These are phyloP conservation scores for Tetrapisispora iriomotensis DNA, from an alignment of 805 yeast species.

Conservation along the genomic window DNA sequence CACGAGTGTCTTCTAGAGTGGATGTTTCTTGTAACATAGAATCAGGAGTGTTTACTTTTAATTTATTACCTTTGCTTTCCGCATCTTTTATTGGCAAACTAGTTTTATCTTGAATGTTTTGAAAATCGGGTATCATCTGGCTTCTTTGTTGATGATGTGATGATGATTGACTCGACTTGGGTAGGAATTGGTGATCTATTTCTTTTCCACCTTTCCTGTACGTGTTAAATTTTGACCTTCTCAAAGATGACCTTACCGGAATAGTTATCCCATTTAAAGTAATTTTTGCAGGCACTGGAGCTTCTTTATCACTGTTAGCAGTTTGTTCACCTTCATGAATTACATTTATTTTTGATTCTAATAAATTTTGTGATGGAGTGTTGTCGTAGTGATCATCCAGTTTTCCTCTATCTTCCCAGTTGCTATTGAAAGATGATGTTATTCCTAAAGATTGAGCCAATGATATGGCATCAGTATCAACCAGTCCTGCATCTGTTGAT, in stretches of 20 bases:
- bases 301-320: not conserved
- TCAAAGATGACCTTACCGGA: slow-evolving; percentile 30
- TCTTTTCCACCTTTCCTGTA: slow-evolving; percentile 32
- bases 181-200: too few relatives aligned
- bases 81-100: not conserved
- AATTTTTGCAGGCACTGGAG: slow-evolving; percentile 20
- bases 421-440: slow-evolving; percentile 55
- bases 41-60: too few relatives aligned
- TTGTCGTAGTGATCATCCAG: too few relatives aligned
- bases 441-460: slow-evolving; percentile 72
- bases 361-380: too few relatives aligned
- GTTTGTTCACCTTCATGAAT: too few relatives aligned
- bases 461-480: slow-evolving; percentile 71
- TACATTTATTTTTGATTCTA: not conserved
- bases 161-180: too few relatives aligned
- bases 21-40: too few relatives aligned
- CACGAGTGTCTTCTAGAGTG: not conserved
- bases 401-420: too few relatives aligned
- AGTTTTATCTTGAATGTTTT: not conserved
- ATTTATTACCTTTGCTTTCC: too few relatives aligned
- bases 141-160: too few relatives aligned
- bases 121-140: too few relatives aligned
- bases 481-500: slow-evolving; percentile 68
- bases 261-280: slow-evolving; percentile 21
- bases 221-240: slow-evolving; percentile 43